Evolutionary conservation across 768 basidiomycete species (phyloP), one percentile per base, ranked within the genome.

Genomic region (Amanita pallidorosea): DNA sequence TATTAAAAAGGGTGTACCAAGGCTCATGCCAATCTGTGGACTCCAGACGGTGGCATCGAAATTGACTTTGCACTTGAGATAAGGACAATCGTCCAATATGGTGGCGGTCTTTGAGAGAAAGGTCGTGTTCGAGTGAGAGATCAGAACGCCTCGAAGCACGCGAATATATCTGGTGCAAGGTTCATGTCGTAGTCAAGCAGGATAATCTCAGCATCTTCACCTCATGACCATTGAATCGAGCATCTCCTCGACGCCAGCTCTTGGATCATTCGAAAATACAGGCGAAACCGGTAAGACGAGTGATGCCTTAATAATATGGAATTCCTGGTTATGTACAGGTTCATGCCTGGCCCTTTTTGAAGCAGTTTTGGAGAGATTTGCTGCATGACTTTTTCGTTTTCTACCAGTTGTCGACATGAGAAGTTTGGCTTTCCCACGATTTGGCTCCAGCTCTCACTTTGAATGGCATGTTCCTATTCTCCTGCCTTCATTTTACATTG

Each of bases 181-280:
- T 38, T 51, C n/a, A 48, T 40, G 35, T 22, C 7, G 20, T 23
- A 17, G n/a, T 38, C 37, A 48, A 27, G 35, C 5, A 45, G 17
- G 35, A 23, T 12, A 15, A 33, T 31, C 31, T 17, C 37, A 37
- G n/a, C 17, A 29, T 18, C 67, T 77, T 58, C 60, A 93, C 94
- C 88, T 81, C 94, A 97, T 95, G 12, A 95, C 69, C 86, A 96
- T 86, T 7, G 88, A 88, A 65, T 97, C 92, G 15, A 97, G 70
- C 79, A 93, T 82, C 67, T 97, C 91, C 60, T 85, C 80, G 15
- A 80, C 88, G 6, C 94, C 94, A 36, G 65, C 70, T 8, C 75
- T 70, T n/a, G 84, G 77, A 65, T 86, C 78, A 38, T 69, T 74
- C 13, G 88, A 77, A 63, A 91, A 95, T 38, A 85, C 73, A 1